Evolutionary conservation across 176 grass and related monocot genomes (phyloP), one percentile per base, ranked within the genome.

Genomic region (Avena eriantha): DNA sequence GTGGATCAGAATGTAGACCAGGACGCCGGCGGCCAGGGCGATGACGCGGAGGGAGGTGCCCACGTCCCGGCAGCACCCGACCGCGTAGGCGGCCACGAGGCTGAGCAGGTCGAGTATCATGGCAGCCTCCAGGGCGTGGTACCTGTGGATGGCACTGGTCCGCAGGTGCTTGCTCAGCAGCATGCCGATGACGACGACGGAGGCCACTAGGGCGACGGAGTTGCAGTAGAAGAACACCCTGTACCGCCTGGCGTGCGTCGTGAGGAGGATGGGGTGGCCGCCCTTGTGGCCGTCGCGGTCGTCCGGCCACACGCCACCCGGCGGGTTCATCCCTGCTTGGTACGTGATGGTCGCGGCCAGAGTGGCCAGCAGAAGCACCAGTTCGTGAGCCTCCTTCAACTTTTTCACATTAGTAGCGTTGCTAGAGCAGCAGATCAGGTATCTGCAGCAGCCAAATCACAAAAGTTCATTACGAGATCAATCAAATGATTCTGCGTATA

Each of bases 221-320:
- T 89, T 89, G 3, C 43, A 82, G 7, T 85, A 85, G 76, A 84
- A 89, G 54, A 89, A 89, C 4, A 22, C 61, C 31, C 15, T 56
- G 53, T 80, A 89, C 13, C 75, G 82, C 19, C 0, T 16, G 24
- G 17, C 7, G 16, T 81, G 23, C 16, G 78, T 48, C 0, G 23
- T 6, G n/a, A 64, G 82, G 47, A 89, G 81, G 16, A 85, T 75
- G 2, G 82, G 11, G 21, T 46, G 15, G 23, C 65, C 69, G 16
- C 10, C 23, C 0, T 6, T 16, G 53, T 85, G 76, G 10, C 76
- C 76, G 4, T 89, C 39, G 4, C 77, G 50, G 7, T 64, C 21
- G 51, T 49, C 69, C 46, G 16, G 59, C 88, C 84, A 86, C 15
- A 90, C 41, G 47, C 84, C 61, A 1, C 88, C 88, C 4, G 88